Percentiles rank a stretch among this genome's conserved stretches.
Evolutionary conservation across 345 rosid species (phyloP).

Genomic region (Lagerstroemia speciosa): DNA sequence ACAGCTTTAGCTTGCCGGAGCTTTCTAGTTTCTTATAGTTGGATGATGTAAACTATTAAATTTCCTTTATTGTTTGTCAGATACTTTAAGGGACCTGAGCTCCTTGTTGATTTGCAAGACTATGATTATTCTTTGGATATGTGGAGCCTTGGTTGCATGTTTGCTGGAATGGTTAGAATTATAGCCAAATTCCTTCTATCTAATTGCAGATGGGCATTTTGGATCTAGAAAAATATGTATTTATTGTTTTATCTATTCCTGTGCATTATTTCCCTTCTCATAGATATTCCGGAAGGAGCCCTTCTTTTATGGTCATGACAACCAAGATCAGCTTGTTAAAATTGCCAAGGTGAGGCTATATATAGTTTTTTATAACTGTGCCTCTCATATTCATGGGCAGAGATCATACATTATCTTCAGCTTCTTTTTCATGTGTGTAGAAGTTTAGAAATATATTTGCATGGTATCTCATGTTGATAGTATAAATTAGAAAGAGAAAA

Average conservation of each 20-base stretch:
- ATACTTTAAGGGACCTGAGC: constrained; percentile 96
- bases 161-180: constrained; percentile 95
- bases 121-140: constrained; percentile 96
- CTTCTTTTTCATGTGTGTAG: background rate
- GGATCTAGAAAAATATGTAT: no score
- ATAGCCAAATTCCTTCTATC: background rate
- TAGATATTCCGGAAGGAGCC: constrained; percentile 96
- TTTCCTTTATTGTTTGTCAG: constrained; percentile 23
- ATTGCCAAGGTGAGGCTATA: constrained; percentile 70
- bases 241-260: background rate
- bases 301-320: constrained; percentile 95
- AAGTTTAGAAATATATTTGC: no score
- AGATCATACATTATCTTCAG: background rate
- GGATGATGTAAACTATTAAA: background rate
- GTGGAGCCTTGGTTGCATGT: constrained; percentile 99
- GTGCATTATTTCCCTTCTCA: background rate
- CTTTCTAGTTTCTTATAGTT: background rate
- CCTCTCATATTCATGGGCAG: background rate
- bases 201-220: background rate
- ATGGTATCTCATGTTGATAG: no score
- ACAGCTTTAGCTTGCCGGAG: background rate
- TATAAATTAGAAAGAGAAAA: no score
- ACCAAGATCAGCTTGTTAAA: constrained; percentile 94
- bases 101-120: constrained; percentile 88
- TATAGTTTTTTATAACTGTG: constrained; percentile 3